A percentile compares a stretch with the other conserved stretches of the same genome.
phyloP scores from a whole-genome alignment of 192 early-diverging fungal genomes.

The Backusella liffmaniae region DNA sequence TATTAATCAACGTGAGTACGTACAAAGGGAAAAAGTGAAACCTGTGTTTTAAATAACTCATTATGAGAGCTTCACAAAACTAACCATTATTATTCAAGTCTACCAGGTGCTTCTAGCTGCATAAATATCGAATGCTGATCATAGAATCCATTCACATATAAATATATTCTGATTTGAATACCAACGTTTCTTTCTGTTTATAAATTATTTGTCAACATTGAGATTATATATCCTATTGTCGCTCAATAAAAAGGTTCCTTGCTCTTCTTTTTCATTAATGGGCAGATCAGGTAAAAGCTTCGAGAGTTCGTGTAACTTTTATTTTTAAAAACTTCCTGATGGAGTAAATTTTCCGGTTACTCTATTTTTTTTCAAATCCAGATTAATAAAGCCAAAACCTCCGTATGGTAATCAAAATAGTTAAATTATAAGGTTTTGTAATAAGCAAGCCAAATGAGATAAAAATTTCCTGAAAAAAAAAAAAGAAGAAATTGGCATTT shows the following conservation, averaged over 20 bases:
- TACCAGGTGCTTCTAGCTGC: background rate
- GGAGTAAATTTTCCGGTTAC: background rate
- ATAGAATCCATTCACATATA: background rate
- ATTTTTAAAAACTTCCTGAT: background rate
- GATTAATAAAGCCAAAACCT: background rate
- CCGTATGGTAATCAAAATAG: background rate
- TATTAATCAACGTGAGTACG: background rate
- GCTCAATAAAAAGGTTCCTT: background rate
- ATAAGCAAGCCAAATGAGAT: background rate
- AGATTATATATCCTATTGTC: too few relatives aligned
- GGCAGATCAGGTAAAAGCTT: background rate
- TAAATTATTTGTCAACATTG: background rate
- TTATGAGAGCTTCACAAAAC: background rate
- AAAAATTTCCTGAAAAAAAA: background rate
- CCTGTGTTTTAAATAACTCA: background rate
- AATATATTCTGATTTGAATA: background rate
- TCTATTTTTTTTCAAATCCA: background rate
- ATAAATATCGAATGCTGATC: background rate
- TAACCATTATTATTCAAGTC: background rate
- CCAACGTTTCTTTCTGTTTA: background rate
- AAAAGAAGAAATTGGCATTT: background rate
- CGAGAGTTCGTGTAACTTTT: background rate
- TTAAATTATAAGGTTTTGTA: conserved; percentile 3
- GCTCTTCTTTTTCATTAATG: background rate
- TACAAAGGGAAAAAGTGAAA: background rate